Percentiles rank a stretch among this genome's conserved stretches.
Conservation (phyloP, 495 filamentous ascomycete species). For the Aspergillus mulundensis region DNA sequence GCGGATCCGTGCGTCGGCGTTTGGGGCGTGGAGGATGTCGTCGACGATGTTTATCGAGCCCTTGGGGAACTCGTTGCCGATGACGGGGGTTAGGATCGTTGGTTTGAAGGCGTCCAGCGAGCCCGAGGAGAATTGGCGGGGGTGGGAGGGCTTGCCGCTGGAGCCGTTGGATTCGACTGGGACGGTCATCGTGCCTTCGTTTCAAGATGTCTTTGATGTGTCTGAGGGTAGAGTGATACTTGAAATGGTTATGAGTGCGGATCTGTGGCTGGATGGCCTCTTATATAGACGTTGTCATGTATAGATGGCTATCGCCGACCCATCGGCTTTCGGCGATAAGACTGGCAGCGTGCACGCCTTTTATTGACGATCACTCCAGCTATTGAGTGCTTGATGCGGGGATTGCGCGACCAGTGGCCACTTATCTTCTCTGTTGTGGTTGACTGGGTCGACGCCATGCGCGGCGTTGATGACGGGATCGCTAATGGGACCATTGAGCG, state of each 20-base stretch:
- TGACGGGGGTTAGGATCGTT: constrained; percentile 26
- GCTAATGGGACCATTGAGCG: no score
- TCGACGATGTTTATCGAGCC: constrained; percentile 45
- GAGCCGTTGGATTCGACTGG: not conserved
- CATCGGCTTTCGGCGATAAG: constrained; percentile 11
- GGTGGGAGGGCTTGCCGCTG: not conserved
- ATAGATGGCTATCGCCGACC: not conserved
- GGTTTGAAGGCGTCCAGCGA: constrained; percentile 14
- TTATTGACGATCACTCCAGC: constrained; percentile 6
- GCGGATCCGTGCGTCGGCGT: constrained; percentile 53
- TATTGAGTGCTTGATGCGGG: no score
- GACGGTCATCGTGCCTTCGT: constrained; percentile 1
- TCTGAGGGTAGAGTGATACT: no score
- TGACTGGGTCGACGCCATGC: no score
- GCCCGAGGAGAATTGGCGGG: constrained; percentile 10
- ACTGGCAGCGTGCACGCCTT: not conserved
- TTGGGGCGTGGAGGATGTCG: constrained; percentile 49
- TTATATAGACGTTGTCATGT: not conserved
- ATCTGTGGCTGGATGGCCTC: no score
- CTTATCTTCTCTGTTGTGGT: no score
- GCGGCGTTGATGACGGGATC: no score
- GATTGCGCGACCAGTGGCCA: no score
- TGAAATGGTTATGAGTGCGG: no score
- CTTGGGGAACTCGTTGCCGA: constrained; percentile 53
- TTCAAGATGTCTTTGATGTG: no score